Conservation (phyloP, 495 filamentous ascomycete species). For the Pyronema omphalodes region DNA sequence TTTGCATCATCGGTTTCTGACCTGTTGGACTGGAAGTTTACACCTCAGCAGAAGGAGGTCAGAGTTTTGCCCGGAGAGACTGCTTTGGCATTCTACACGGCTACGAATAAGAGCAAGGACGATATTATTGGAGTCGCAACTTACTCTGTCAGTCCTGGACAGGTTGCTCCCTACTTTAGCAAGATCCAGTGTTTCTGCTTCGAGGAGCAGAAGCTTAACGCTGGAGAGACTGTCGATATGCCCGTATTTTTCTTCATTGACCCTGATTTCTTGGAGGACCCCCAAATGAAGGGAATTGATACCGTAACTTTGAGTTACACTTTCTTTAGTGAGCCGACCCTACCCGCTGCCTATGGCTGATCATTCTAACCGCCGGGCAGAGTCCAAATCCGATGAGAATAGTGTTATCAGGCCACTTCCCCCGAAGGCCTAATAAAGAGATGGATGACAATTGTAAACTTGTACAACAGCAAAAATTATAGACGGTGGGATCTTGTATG, state of each 20-base stretch:
- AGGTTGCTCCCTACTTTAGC: constrained; percentile 93
- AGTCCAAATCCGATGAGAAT: constrained; percentile 75
- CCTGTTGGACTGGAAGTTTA: constrained; percentile 92
- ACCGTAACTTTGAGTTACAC: constrained; percentile 93
- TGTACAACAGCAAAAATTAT: neutral
- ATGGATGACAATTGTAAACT: neutral
- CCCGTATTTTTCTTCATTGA: constrained; percentile 99
- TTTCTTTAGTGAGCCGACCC: constrained; percentile 69
- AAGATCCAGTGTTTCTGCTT: constrained; percentile 99
- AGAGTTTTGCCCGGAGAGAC: constrained; percentile 90
- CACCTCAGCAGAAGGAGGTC: constrained; percentile 91
- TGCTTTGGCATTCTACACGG: constrained; percentile 93
- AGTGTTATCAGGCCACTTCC: constrained; percentile 28
- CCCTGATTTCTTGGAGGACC: constrained; percentile 79
- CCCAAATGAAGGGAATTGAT: constrained; percentile 82
- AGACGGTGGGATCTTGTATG: neutral
- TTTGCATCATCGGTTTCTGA: constrained; percentile 92
- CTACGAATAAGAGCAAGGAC: constrained; percentile 67
- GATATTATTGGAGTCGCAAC: constrained; percentile 98
- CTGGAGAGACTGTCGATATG: constrained; percentile 97
- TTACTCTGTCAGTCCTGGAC: constrained; percentile 87
- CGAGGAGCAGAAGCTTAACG: constrained; percentile 80
- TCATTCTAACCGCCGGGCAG: constrained; percentile 30
- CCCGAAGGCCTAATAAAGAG: neutral
- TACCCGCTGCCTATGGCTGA: neutral